phyloP scores from a whole-genome alignment of 2,329 filamentous ascomycete genomes.

The Pseudocercospora vitis region DNA sequence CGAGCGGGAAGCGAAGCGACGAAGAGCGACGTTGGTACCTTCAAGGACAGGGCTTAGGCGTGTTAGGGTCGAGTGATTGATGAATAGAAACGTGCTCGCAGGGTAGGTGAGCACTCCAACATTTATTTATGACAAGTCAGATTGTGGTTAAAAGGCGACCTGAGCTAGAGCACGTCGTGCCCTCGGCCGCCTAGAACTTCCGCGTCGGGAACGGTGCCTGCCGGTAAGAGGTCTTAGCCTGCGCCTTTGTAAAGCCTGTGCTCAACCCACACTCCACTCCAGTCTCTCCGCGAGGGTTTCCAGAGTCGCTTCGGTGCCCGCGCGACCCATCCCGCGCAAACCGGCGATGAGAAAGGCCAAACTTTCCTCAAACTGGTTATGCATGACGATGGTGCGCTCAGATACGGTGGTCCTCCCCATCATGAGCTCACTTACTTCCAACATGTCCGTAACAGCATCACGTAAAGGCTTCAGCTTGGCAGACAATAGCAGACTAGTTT shows the following conservation, averaged over 20 bases:
- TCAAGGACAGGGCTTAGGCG: too few species aligned
- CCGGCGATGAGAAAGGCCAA: constrained; percentile 71
- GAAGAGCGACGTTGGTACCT: too few species aligned
- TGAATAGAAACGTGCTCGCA: too few species aligned
- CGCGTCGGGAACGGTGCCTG: neutral
- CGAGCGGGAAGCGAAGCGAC: too few species aligned
- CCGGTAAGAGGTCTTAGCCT: neutral
- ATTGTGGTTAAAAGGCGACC: neutral
- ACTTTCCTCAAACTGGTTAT: constrained; percentile 62
- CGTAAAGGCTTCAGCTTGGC: constrained; percentile 68
- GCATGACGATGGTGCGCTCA: constrained; percentile 60
- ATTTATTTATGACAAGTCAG: neutral
- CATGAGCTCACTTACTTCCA: constrained; percentile 68
- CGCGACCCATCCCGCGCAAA: constrained; percentile 71
- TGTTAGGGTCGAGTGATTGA: too few species aligned
- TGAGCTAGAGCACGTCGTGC: neutral
- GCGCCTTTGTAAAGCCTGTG: neutral
- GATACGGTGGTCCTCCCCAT: neutral
- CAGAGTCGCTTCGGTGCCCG: constrained; percentile 71
- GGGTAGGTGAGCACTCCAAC: neutral
- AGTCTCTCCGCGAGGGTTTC: constrained; percentile 79
- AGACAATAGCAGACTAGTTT: constrained; percentile 69
- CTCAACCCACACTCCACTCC: constrained; percentile 45
- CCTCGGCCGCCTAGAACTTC: neutral
- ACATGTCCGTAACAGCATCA: constrained; percentile 69